phyloP scores from a whole-genome alignment of 2,329 filamentous ascomycete genomes.

The Aspergillus sergii region DNA sequence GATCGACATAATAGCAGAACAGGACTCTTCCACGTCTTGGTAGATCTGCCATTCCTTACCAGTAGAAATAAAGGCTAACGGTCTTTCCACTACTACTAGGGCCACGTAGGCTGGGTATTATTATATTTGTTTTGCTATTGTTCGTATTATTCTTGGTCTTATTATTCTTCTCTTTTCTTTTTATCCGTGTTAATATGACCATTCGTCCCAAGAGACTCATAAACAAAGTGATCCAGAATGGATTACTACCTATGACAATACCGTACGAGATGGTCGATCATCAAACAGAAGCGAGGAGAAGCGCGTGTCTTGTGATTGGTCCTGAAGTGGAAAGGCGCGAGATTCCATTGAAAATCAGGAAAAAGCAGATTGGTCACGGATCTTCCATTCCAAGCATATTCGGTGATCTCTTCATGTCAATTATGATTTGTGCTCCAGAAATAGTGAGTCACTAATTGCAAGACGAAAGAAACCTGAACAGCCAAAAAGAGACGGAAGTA shows the following conservation, averaged over 20 bases:
- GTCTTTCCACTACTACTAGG: neutral
- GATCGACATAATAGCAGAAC: neutral
- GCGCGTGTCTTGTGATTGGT: slow-evolving; percentile 24
- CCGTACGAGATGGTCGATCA: slow-evolving; percentile 7
- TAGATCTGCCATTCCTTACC: neutral
- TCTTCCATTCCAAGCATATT: neutral
- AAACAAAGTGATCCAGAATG: neutral
- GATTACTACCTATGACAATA: slow-evolving; percentile 11
- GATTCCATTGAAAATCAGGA: slow-evolving; percentile 10
- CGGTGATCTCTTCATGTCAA: neutral
- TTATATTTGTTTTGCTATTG: neutral
- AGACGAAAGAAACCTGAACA: neutral
- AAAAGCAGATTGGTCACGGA: neutral
- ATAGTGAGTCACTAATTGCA: neutral
- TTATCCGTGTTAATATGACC: neutral
- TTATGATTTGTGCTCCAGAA: neutral
- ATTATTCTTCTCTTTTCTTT: neutral
- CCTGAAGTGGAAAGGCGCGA: slow-evolving; percentile 18
- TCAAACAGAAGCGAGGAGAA: slow-evolving; percentile 17
- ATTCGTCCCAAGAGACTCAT: neutral
- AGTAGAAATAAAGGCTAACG: neutral
- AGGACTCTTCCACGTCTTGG: neutral
- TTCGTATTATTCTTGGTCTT: neutral
- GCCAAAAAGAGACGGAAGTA: neutral
- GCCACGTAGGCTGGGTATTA: neutral